Conservation (phyloP, 345 rosid species). For the Corchorus capsularis region DNA sequence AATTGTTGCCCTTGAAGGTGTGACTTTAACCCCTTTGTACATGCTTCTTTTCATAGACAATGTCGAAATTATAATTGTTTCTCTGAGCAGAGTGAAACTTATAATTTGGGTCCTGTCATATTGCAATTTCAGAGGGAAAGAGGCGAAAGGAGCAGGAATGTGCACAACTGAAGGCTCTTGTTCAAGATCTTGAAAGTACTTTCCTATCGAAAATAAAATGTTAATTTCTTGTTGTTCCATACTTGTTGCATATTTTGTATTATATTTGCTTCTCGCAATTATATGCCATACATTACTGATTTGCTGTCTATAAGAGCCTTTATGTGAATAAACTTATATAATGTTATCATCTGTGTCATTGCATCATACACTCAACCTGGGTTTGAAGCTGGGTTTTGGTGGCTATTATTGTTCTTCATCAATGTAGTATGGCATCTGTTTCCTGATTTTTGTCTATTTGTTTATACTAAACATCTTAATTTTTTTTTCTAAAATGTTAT, state of each 20-base stretch:
- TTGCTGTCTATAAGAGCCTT: background rate
- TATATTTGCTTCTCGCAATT: background rate
- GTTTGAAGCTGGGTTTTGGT: background rate
- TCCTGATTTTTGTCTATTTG: background rate
- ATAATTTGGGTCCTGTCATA: background rate
- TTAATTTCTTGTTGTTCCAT: constrained; percentile 4
- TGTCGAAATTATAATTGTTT: background rate
- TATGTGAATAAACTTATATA: background rate
- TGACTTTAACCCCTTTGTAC: background rate
- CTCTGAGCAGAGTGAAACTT: background rate
- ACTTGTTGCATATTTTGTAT: background rate
- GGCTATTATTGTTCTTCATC: background rate
- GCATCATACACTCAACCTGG: background rate
- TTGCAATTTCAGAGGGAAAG: constrained; percentile 54
- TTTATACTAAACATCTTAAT: background rate
- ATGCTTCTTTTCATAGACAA: background rate
- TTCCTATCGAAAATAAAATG: background rate
- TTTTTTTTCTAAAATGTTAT: background rate
- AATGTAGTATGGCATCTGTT: background rate
- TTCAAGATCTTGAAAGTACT: constrained; percentile 71
- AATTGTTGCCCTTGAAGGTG: constrained; percentile 84
- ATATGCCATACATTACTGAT: background rate
- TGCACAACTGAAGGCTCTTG: constrained; percentile 63
- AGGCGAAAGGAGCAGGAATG: constrained; percentile 60
- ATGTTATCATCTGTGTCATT: background rate